Base-by-base conservation (phyloP, 208 protist species). In the Crithidia bombi region DNA sequence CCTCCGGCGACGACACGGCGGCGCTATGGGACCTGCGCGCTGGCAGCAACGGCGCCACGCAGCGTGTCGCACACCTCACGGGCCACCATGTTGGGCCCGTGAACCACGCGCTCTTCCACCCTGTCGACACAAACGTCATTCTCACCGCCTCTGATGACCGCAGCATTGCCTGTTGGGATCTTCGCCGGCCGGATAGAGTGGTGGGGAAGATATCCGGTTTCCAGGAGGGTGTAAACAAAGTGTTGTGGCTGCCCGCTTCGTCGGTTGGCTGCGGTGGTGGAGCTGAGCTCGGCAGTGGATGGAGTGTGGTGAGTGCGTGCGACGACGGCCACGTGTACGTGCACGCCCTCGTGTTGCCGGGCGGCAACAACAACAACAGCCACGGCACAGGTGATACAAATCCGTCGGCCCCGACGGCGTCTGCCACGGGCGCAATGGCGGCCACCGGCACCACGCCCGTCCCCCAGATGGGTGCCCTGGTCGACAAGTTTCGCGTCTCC, bases 241-340 rank as follows among this genome's bases (percentile, higher is more conserved):
- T 92, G 82, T 26, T 93, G 50, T 71, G 77, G 51, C 49, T 92
- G 33, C 73, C 78, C 17, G 65, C 62, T 5, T 62, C 62, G 44
- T 73, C 76, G 0, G 23, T 17, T 5, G 64, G 44, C 39, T 61
- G 68, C 51, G 46, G 59, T 21, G 59, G 54, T 46, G 49, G 52
- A 23, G 36, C 11, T n/a, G 17, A 33, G 17, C 6, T 63, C 35
- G 50, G 38, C 2, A 36, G 32, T 12, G 78, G 43, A 41, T 63
- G 69, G 43, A 62, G 85, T 6, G 52, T 91, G 9, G 87, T 79
- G 25, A 90, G 83, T 64, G 91, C 86, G 21, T 96, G 91, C 59
- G 91, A 96, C 68, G 91, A 96, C 55, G 91, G 91, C 6, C 65
- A 74, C 30, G 85, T 96, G 25, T 96, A 93, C 70, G 81, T 93